A percentile compares a stretch with the other conserved stretches of the same genome.
Evolutionary conservation across 768 basidiomycete genomes (phyloP).

Genomic region (Cantharellus anzutake): DNA sequence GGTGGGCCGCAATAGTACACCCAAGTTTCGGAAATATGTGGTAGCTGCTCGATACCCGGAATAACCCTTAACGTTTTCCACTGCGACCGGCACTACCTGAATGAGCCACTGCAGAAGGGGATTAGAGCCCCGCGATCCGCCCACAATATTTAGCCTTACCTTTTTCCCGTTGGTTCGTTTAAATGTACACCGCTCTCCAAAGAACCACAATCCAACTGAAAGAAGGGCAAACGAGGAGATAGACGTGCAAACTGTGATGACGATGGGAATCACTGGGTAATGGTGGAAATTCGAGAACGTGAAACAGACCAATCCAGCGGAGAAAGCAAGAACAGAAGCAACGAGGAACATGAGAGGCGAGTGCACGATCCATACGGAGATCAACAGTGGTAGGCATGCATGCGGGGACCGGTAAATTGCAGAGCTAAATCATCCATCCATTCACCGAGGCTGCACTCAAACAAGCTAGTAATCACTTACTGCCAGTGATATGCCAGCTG

Average conservation of each 20-base stretch:
- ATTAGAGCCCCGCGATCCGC: background rate
- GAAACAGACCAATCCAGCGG: constrained; percentile 5
- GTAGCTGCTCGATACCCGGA: too few relatives aligned
- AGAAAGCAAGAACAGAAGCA: constrained; percentile 7
- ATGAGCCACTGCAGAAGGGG: background rate
- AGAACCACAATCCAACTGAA: constrained; percentile 7
- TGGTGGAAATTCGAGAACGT: constrained; percentile 2
- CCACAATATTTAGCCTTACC: background rate
- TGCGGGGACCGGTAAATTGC: constrained; percentile 9
- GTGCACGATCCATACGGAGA: constrained; percentile 7
- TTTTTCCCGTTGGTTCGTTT: background rate
- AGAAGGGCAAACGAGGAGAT: constrained; percentile 5
- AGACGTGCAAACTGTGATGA: constrained; percentile 3
- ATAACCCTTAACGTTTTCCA: background rate
- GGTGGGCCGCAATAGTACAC: too few relatives aligned
- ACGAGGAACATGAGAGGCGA: constrained; percentile 8
- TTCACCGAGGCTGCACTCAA: too few relatives aligned
- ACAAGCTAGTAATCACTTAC: too few relatives aligned
- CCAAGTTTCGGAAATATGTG: too few relatives aligned
- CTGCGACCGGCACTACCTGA: background rate
- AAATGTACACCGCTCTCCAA: constrained; percentile 6
- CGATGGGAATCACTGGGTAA: background rate
- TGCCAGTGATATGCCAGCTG: constrained; percentile 7
- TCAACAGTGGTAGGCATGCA: constrained; percentile 5
- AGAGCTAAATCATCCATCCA: too few relatives aligned